Conservation (phyloP, 1,284 basidiomycete species). For the Ganoderma boninense region DNA sequence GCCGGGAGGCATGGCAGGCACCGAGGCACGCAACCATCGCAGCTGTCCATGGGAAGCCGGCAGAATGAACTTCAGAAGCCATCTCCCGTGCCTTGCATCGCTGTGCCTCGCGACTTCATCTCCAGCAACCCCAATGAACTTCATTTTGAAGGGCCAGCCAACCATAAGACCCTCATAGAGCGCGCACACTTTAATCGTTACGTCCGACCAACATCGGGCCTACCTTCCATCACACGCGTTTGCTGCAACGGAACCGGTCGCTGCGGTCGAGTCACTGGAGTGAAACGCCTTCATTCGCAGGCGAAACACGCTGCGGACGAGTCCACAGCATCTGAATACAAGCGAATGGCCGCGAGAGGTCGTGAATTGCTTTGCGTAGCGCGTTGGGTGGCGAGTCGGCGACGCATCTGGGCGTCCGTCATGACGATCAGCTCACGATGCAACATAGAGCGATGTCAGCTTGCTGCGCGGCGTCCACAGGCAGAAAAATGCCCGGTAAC, state of each 20-base stretch:
- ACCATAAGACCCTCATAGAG: not conserved
- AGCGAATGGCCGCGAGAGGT: not conserved
- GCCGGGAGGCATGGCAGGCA: conserved; percentile 18
- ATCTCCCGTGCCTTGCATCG: conserved; percentile 4
- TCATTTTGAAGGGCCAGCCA: not conserved
- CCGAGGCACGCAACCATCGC: conserved; percentile 7
- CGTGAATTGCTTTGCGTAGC: not conserved
- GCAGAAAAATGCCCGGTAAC: not conserved
- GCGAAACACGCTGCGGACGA: not conserved
- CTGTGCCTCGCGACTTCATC: conserved; percentile 1
- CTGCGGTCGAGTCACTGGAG: not conserved
- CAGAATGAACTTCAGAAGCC: conserved; percentile 2
- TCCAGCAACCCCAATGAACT: not conserved
- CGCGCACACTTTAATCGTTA: too few species aligned
- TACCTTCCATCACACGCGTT: not conserved
- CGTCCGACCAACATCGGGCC: too few species aligned
- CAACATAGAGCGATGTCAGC: not conserved
- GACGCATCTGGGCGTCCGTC: not conserved
- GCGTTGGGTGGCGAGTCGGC: not conserved
- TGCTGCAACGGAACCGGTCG: not conserved
- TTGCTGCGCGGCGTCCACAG: not conserved
- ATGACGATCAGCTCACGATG: conserved; percentile 3
- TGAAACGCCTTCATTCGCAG: not conserved
- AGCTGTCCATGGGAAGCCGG: not conserved
- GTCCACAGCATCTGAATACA: conserved; percentile 1